These are phyloP conservation scores for Herpotrichia juniperi DNA, from an alignment of 2,329 filamentous ascomycete genomes.

Conservation along the genomic window DNA sequence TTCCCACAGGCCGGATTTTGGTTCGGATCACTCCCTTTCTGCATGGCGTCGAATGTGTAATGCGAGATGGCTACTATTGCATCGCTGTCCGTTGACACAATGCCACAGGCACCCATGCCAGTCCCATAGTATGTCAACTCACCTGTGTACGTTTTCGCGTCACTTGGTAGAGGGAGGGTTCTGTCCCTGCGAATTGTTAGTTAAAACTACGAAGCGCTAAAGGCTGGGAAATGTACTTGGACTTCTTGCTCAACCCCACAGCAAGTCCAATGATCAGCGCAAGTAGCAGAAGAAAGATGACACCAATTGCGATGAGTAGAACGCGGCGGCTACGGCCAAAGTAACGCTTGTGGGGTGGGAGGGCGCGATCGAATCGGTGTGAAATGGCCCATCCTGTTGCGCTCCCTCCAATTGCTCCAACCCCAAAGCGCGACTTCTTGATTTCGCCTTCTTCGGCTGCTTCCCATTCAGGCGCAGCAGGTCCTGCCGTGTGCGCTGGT, in stretches of 20 bases:
- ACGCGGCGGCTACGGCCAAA: slow-evolving; percentile 46
- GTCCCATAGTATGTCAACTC: slow-evolving; percentile 74
- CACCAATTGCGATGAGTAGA: slow-evolving; percentile 43
- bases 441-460: slow-evolving; percentile 15
- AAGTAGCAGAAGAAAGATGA: slow-evolving; percentile 40
- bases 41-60: slow-evolving; percentile 67
- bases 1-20: slow-evolving; percentile 70
- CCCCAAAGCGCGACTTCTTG: slow-evolving; percentile 10
- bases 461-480: slow-evolving; percentile 21
- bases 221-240: slow-evolving; percentile 10
- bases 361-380: slow-evolving; percentile 40
- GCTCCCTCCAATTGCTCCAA: slow-evolving; percentile 16
- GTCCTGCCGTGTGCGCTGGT: slow-evolving; percentile 24
- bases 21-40: slow-evolving; percentile 60
- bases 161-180: slow-evolving; percentile 59
- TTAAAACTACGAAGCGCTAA: slow-evolving; percentile 11
- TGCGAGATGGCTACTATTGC: slow-evolving; percentile 71
- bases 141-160: slow-evolving; percentile 61
- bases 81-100: slow-evolving; percentile 60
- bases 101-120: slow-evolving; percentile 72
- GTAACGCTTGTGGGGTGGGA: slow-evolving; percentile 48
- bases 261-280: slow-evolving; percentile 51
- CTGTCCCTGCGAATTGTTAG: slow-evolving; percentile 22
- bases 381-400: slow-evolving; percentile 30
- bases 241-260: slow-evolving; percentile 42